Base-by-base conservation (phyloP, 1,284 basidiomycete species). In the Melampsora americana region DNA sequence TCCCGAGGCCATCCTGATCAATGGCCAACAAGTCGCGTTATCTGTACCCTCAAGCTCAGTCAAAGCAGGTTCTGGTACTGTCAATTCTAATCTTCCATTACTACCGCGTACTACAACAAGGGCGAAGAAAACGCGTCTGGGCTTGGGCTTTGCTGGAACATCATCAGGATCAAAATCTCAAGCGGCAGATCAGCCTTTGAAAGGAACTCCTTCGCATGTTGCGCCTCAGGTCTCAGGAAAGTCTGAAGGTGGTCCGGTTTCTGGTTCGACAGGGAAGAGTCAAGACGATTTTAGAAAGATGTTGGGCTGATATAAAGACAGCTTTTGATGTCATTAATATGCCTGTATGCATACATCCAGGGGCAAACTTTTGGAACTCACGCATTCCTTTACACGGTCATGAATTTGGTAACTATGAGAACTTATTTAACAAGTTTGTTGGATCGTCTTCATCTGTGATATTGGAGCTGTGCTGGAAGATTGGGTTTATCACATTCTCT, bases 231-330 rank as follows among this genome's bases (percentile, higher is more conserved):
- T 44, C 14, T 44, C 42, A 44, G 12, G 16, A 44, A 44, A 44
- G 42, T 3, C 42, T 44, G 42, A 12, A 44, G 16, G 16, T 44
- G 11, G 42, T 44, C 12, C 42, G 60, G 18, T 11, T 11, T 42
- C 46, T 30, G 32, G 60, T 20, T n/a, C 11, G 39, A 69, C 14
- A 26, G 18, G 14, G 6, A 86, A 88, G 82, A 88, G 87, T 1
- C 90, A 92, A 82, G 89, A 92, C 79, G 90, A 92, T 80, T 92
- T 92, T 80, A 85, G 90, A 77, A 91, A 88, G 81, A 90, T 92
- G 89, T 81, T 92, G 72, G 60, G 78, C 20, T 77, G 75, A 56
- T 65, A 69, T 2, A 78, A n/a, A n/a, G 4, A 11, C 35, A 39
- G n/a, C 35, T 35, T 64, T 64, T 20, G 28, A 53, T 39, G 7